A percentile compares a stretch with the other conserved stretches of the same genome.
These are phyloP conservation scores for Capillidium heterosporum DNA, from an alignment of 371 early-diverging fungal genomes.

Conservation along the genomic window DNA sequence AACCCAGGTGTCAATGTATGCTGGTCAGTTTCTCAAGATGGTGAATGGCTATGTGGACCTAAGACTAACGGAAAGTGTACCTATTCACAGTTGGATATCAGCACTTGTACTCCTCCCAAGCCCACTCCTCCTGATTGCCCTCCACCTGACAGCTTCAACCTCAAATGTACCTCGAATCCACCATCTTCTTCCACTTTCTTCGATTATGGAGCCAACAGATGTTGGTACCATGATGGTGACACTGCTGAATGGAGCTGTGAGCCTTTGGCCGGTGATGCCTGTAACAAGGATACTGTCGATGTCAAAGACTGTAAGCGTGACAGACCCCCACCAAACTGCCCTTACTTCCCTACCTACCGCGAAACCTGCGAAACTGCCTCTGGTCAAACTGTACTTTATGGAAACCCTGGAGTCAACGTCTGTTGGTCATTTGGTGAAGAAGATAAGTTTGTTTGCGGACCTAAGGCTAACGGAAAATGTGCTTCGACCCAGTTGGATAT, in stretches of 20 bases:
- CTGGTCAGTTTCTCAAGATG: not conserved
- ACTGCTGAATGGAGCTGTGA: not conserved
- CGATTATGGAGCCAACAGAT: not conserved
- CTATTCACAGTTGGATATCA: not conserved
- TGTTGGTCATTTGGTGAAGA: not conserved
- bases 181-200: not conserved
- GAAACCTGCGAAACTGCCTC: too few relatives aligned
- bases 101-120: not conserved
- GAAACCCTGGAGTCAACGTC: not conserved
- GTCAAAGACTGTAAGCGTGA: not conserved
- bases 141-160: not conserved
- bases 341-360: not conserved
- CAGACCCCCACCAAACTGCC: not conserved
- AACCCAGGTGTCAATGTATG: not conserved
- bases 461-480: not conserved
- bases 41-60: not conserved
- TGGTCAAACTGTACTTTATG: too few relatives aligned
- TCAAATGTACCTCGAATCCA: not conserved
- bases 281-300: not conserved
- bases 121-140: not conserved
- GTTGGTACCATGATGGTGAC: not conserved
- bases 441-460: not conserved
- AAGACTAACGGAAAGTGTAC: not conserved
- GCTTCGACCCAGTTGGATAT: not conserved
- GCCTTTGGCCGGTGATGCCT: not conserved